Conservation (phyloP, 1,139 yeast genomes). For the Sugiyamaella japonica region DNA sequence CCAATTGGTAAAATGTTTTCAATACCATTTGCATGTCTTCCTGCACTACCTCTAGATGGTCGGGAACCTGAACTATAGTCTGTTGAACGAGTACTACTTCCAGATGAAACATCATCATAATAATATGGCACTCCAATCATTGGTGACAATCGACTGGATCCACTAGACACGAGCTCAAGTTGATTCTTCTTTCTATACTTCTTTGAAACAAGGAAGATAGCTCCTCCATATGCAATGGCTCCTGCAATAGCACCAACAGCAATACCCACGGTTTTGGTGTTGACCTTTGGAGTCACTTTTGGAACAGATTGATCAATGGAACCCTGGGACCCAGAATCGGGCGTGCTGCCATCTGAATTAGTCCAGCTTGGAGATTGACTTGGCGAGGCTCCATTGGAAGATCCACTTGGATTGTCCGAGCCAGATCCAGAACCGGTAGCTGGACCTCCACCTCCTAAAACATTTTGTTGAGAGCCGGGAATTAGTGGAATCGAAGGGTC, state of each 20-base stretch:
- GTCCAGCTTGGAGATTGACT: conserved; percentile 11
- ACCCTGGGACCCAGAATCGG: conserved; percentile 30
- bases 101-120: conserved; percentile 24
- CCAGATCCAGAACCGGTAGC: conserved; percentile 18
- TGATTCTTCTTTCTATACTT: conserved; percentile 34
- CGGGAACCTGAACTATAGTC: conserved; percentile 18
- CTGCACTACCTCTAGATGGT: conserved; percentile 23
- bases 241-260: conserved; percentile 44
- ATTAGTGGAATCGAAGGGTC: conserved; percentile 42
- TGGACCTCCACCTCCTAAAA: conserved; percentile 18
- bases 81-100: conserved; percentile 22
- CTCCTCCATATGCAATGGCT: conserved; percentile 40
- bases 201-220: conserved; percentile 39
- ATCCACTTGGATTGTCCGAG: conserved; percentile 19
- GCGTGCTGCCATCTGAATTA: conserved; percentile 11
- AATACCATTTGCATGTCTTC: conserved; percentile 25
- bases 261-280: conserved; percentile 41
- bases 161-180: conserved; percentile 14
- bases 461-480: conserved; percentile 27
- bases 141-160: conserved; percentile 8
- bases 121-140: conserved; percentile 18
- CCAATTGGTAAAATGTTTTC: conserved; percentile 31
- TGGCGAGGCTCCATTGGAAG: conserved; percentile 19
- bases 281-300: conserved; percentile 31
- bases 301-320: conserved; percentile 39